phyloP scores from a whole-genome alignment of 345 rosid genomes.

The Citrus hindsii region DNA sequence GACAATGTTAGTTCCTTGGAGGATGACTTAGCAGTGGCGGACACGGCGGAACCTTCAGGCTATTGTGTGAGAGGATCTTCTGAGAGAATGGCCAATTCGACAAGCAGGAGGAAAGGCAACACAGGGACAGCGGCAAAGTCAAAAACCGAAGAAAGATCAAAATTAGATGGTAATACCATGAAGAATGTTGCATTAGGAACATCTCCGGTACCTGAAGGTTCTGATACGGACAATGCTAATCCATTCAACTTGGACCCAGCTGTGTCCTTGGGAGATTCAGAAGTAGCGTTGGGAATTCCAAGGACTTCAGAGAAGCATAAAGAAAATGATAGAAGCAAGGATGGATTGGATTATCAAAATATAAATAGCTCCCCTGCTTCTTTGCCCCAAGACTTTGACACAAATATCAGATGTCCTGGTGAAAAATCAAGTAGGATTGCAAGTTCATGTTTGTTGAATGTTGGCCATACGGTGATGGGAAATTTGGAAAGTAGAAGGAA shows the following conservation, averaged over 20 bases:
- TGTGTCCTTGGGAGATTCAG: not conserved
- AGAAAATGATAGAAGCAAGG: no score
- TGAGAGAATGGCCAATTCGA: constrained; percentile 1
- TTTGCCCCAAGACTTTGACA: not conserved
- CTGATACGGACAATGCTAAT: not conserved
- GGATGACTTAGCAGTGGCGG: not conserved
- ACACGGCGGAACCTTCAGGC: constrained; percentile 4
- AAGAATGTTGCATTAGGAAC: not conserved
- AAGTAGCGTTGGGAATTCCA: not conserved
- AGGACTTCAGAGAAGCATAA: no score
- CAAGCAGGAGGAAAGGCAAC: not conserved
- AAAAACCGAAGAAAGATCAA: constrained; percentile 10
- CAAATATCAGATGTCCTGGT: not conserved
- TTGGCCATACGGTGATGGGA: not conserved
- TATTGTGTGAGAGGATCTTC: constrained; percentile 12
- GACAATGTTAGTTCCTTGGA: constrained; percentile 10
- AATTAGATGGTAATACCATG: not conserved
- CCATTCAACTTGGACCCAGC: not conserved
- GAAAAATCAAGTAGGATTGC: not conserved
- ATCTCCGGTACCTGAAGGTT: not conserved
- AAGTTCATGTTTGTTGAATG: not conserved
- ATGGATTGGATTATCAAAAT: not conserved
- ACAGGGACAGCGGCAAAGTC: not conserved
- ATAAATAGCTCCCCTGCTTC: not conserved
- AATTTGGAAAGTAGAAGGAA: constrained; percentile 3